Conservation (phyloP, 768 basidiomycete species). For the Holtermanniella nyarrowii region DNA sequence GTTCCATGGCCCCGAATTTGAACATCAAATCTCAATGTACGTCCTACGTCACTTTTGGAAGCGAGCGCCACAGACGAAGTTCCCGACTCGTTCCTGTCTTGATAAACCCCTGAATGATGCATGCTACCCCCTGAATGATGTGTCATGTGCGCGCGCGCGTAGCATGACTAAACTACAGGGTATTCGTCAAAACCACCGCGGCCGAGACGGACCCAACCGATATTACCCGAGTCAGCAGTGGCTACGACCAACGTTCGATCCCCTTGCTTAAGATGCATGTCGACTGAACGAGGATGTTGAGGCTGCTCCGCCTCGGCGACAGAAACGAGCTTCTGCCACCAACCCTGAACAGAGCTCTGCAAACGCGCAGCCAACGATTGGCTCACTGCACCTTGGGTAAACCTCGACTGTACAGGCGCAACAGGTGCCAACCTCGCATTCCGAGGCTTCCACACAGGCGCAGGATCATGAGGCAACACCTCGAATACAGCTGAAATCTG, state of each 20-base stretch:
- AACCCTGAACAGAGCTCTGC: too few species aligned
- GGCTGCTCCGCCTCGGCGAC: not conserved
- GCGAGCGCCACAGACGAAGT: too few species aligned
- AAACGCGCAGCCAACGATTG: too few species aligned
- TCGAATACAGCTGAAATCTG: conserved; percentile 68
- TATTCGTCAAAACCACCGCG: conserved; percentile 68
- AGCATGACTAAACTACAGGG: conserved; percentile 14
- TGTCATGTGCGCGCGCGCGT: too few species aligned
- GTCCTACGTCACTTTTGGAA: too few species aligned
- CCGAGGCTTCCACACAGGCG: conserved; percentile 43
- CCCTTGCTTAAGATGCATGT: conserved; percentile 42
- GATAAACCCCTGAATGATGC: too few species aligned
- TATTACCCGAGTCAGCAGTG: conserved; percentile 74
- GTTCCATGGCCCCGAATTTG: too few species aligned
- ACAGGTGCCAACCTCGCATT: not conserved
- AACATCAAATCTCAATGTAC: too few species aligned
- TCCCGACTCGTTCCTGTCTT: too few species aligned
- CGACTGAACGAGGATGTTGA: not conserved
- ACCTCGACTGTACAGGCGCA: not conserved
- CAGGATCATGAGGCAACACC: conserved; percentile 53
- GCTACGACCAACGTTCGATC: conserved; percentile 76
- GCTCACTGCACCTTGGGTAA: not conserved
- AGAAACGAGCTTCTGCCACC: too few species aligned
- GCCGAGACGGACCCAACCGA: conserved; percentile 78
- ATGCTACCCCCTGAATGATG: too few species aligned